Evolutionary conservation across 2,329 filamentous ascomycete species (phyloP).

Genomic region (Lasiodiplodia theobromae): DNA sequence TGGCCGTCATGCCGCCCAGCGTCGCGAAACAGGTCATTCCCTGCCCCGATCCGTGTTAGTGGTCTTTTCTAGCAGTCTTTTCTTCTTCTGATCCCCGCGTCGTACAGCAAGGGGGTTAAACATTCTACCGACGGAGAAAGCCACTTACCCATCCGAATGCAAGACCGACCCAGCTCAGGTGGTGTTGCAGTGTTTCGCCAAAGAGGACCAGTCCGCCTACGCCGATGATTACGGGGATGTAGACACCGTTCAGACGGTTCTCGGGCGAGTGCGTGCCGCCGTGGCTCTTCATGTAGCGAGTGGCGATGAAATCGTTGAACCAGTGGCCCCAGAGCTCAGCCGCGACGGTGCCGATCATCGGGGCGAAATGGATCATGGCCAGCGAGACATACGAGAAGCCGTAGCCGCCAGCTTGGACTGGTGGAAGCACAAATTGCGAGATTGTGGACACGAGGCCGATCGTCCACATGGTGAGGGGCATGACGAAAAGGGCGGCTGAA

Average conservation of each 20-base stretch:
- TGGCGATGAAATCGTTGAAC: constrained; percentile 47
- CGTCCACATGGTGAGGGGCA: constrained; percentile 39
- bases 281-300: constrained; percentile 43
- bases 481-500: constrained; percentile 33
- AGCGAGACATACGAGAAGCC: constrained; percentile 33
- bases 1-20: constrained; percentile 42
- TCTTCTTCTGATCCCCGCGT: no score
- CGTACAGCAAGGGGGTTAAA: no score
- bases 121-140: not conserved
- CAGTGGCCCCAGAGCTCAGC: constrained; percentile 46
- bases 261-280: constrained; percentile 41
- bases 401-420: constrained; percentile 33
- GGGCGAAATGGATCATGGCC: constrained; percentile 45
- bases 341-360: constrained; percentile 43
- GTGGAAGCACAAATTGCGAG: constrained; percentile 36
- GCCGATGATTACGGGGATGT: constrained; percentile 42
- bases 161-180: constrained; percentile 41
- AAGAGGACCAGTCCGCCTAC: constrained; percentile 44
- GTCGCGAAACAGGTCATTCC: constrained; percentile 45
- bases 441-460: constrained; percentile 39
- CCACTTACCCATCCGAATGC: constrained; percentile 41
- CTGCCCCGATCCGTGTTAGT: not conserved
- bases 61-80: not conserved
- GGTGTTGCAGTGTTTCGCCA: constrained; percentile 44
- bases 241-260: constrained; percentile 43